Conservation (phyloP, 2,329 filamentous ascomycete genomes). For the Aspergillus calidoustus region DNA sequence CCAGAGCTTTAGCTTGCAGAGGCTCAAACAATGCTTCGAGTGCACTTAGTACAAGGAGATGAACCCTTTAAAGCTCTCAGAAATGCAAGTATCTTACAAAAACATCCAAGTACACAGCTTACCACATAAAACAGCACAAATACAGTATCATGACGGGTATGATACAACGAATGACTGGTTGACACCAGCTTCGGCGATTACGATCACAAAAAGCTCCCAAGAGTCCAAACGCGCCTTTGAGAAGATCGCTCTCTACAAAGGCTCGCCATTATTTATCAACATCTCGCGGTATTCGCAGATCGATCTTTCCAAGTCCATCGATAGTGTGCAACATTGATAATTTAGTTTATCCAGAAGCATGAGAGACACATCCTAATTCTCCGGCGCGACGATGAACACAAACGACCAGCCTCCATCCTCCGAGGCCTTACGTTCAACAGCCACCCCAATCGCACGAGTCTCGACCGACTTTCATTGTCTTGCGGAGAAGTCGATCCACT, state of each 20-base stretch:
- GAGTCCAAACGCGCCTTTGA: slow-evolving; percentile 9
- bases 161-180: slow-evolving; percentile 11
- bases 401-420: slow-evolving; percentile 29
- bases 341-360: slow-evolving; percentile 13
- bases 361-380: slow-evolving; percentile 17
- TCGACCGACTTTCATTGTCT: slow-evolving; percentile 38
- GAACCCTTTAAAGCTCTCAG: background rate
- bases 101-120: background rate
- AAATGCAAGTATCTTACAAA: background rate
- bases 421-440: slow-evolving; percentile 29
- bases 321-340: slow-evolving; percentile 15
- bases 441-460: slow-evolving; percentile 48
- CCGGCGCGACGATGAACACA: slow-evolving; percentile 36
- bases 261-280: background rate
- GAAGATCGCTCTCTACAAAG: slow-evolving; percentile 1
- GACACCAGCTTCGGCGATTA: slow-evolving; percentile 4
- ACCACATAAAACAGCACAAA: background rate
- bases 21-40: background rate
- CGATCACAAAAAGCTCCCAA: slow-evolving; percentile 4
- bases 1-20: background rate
- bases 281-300: background rate
- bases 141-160: slow-evolving; percentile 23
- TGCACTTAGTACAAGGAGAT: background rate
- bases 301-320: background rate
- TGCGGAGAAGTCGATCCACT: slow-evolving; percentile 57